Base-by-base conservation (phyloP, 139 green algal genomes). In the Tetradesmus obliquus region DNA sequence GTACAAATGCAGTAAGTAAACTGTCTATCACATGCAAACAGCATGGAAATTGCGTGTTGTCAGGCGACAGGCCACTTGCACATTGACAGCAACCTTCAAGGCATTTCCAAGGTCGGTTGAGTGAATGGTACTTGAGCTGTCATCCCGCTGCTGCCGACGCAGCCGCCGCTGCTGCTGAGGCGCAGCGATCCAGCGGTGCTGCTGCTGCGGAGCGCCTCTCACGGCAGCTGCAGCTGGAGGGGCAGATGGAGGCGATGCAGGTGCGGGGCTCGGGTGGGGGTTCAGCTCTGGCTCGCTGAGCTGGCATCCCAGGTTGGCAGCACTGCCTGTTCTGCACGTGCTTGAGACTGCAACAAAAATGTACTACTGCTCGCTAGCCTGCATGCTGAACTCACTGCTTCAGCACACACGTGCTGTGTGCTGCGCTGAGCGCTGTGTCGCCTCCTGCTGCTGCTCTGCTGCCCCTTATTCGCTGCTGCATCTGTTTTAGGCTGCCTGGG, bases 151-250 rank as follows among this genome's bases (percentile, higher is more conserved):
- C 80, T 60, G 32, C 12, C 5, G 2, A 10, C 32, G 51, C 51
- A 85, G 51, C 53, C 62, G 80, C 51, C 32, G 86, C 69, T 83
- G 66, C 86, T 90, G 86, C 86, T 69, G 86, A 80, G 88, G 45
- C 93, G 85, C 19, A 90, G 20, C 12, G 93, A 90, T 79, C 76
- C 91, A 60, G 53, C 72, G 55, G 58, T 58, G 79, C 83, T 92
- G 62, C 66, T 92, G 83, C 74, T 55, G 60, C 88, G 76, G 19
- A 91, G 89, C 32, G 93, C 85, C 55, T 88, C 6, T n/a, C 84
- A 7, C 84, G 84, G 7, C 84, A 88, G n/a, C 84, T 88, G 19
- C 87, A 88, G 57, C 76, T 89, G 58, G 84, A 92, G 60, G 54
- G 85, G 22, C 82, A 93, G 58, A 53, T 92, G n/a, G 62, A 45